These are phyloP conservation scores for Salix purpurea DNA, from an alignment of 345 rosid genomes.

Conservation along the genomic window DNA sequence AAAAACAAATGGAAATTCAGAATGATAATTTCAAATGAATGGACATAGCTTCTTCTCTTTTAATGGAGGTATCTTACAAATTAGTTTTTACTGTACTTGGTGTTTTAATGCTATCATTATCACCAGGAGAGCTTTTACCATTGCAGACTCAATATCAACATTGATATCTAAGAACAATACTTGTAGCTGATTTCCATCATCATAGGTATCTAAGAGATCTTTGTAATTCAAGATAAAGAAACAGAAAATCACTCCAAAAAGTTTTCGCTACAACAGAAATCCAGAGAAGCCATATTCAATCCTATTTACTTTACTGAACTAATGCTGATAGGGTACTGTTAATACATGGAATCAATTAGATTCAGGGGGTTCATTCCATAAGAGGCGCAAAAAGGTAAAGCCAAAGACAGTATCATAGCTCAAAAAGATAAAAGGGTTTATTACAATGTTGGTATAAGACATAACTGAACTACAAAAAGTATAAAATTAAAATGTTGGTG, in stretches of 20 bases:
- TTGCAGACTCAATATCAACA: no score
- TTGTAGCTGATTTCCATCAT: background rate
- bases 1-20: background rate
- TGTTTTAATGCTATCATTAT: no score
- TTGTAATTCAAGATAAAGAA: background rate
- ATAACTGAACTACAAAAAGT: background rate
- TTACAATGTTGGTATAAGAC: background rate
- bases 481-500: background rate
- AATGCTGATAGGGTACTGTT: background rate
- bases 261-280: background rate
- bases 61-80: no score
- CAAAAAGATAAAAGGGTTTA: background rate
- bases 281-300: background rate
- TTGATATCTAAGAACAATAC: background rate
- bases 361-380: background rate
- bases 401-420: background rate
- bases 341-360: background rate
- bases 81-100: no score
- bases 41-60: no score
- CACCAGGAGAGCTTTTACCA: no score
- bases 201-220: background rate
- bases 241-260: background rate
- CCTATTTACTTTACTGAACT: background rate
- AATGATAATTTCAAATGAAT: background rate
- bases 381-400: background rate